A percentile compares a stretch with the other conserved stretches of the same genome.
These are phyloP conservation scores for Spongospora subterranea DNA, from an alignment of 208 protist species.

Conservation along the genomic window DNA sequence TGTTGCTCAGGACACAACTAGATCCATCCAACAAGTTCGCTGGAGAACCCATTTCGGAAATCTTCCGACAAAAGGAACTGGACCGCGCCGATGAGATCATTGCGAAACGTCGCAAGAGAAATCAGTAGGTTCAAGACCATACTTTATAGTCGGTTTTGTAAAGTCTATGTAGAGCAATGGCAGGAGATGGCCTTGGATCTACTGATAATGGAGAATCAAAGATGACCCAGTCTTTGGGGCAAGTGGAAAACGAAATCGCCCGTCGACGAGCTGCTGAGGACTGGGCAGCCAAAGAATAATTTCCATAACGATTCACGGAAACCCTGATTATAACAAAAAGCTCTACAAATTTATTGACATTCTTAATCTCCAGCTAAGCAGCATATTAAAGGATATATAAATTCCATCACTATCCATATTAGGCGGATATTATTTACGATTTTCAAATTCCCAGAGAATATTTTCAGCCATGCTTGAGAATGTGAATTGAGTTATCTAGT, in stretches of 20 bases:
- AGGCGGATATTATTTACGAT: too few species aligned
- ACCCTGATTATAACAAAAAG: too few species aligned
- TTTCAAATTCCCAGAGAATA: too few species aligned
- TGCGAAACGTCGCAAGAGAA: not conserved
- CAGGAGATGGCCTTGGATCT: not conserved
- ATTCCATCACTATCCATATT: too few species aligned
- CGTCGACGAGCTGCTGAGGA: not conserved
- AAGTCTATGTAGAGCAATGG: too few species aligned
- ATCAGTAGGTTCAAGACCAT: not conserved
- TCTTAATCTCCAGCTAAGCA: too few species aligned
- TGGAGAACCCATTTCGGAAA: not conserved
- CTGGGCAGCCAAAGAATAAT: too few species aligned
- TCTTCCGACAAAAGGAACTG: not conserved
- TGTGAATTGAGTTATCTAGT: constrained; percentile 41
- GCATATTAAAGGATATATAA: too few species aligned
- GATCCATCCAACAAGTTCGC: not conserved
- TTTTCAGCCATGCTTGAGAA: not conserved
- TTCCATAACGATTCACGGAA: too few species aligned
- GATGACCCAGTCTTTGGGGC: not conserved
- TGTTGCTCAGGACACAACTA: not conserved
- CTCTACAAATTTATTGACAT: too few species aligned
- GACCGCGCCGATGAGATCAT: not conserved
- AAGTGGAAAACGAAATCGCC: not conserved
- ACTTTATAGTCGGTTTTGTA: not conserved
- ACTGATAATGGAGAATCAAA: not conserved